These are phyloP conservation scores for Termitomyces sp. DNA, from an alignment of 768 basidiomycete species.

Conservation along the genomic window DNA sequence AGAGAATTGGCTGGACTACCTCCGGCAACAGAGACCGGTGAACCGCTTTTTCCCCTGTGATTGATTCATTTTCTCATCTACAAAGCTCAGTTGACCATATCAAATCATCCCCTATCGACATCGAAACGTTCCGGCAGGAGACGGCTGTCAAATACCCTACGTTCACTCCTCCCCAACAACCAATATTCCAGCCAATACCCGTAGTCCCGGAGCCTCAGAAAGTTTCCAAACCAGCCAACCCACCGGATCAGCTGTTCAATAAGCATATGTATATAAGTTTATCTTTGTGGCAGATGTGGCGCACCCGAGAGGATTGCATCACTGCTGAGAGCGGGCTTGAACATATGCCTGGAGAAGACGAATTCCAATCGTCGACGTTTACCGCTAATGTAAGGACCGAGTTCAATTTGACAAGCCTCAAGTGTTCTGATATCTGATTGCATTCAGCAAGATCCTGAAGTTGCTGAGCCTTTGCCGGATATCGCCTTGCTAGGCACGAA, in stretches of 20 bases:
- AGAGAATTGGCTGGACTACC: constrained; percentile 83
- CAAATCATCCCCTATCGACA: constrained; percentile 89
- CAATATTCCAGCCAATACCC: constrained; percentile 28
- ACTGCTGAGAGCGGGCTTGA: constrained; percentile 90
- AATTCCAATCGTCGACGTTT: constrained; percentile 49
- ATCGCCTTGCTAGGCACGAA: constrained; percentile 68
- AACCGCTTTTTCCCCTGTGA: neutral
- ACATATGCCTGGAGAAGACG: constrained; percentile 66
- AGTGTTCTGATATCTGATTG: neutral
- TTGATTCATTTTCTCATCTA: neutral
- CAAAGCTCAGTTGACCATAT: constrained; percentile 52
- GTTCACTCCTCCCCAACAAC: constrained; percentile 61
- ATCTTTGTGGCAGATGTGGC: constrained; percentile 91
- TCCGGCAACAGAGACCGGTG: constrained; percentile 43
- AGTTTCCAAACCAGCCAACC: constrained; percentile 28
- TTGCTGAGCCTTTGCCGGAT: constrained; percentile 66
- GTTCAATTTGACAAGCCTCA: neutral
- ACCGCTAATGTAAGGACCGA: constrained; percentile 33
- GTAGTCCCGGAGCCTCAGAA: constrained; percentile 27
- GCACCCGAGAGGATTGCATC: constrained; percentile 93
- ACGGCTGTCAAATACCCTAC: constrained; percentile 96
- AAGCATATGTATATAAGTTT: constrained; percentile 89
- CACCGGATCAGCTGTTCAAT: constrained; percentile 73
- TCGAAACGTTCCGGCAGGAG: constrained; percentile 86
- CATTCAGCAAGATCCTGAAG: constrained; percentile 49